Evolutionary conservation across 768 basidiomycete genomes (phyloP).

Genomic region (Tricholoma hemisulphureum): DNA sequence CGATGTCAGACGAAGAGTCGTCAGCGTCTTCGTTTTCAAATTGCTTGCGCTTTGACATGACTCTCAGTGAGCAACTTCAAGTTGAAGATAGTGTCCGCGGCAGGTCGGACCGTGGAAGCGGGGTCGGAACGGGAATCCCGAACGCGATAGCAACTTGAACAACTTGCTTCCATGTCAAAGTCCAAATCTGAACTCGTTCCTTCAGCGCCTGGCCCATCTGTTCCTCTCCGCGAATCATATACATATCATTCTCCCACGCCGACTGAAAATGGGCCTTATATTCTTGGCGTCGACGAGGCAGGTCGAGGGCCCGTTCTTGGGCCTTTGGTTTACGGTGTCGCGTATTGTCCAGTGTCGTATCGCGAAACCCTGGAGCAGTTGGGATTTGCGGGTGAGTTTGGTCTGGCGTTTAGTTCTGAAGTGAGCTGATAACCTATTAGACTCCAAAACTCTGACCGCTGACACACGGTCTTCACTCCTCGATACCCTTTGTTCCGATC

Average conservation of each 20-base stretch:
- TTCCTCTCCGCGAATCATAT: conserved; percentile 66
- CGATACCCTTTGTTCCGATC: conserved; percentile 65
- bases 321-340: conserved; percentile 93
- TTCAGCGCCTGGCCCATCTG: conserved; percentile 58
- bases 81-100: too few species aligned
- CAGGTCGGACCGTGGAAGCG: not conserved
- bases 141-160: conserved; percentile 12
- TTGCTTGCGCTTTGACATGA: conserved; percentile 59
- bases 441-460: conserved; percentile 87
- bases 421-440: conserved; percentile 38
- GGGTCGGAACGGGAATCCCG: not conserved
- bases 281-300: conserved; percentile 98
- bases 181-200: conserved; percentile 35
- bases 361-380: conserved; percentile 69
- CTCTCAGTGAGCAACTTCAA: not conserved
- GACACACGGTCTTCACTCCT: conserved; percentile 67
- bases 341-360: conserved; percentile 85
- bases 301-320: conserved; percentile 95
- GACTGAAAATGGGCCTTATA: conserved; percentile 73
- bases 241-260: conserved; percentile 75
- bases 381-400: conserved; percentile 81
- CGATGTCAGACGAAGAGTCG: conserved; percentile 36
- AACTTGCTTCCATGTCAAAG: conserved; percentile 16
- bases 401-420: not conserved
- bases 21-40: conserved; percentile 36